phyloP scores from a whole-genome alignment of 2,329 filamentous ascomycete genomes.

The Endocalyx cinctus region DNA sequence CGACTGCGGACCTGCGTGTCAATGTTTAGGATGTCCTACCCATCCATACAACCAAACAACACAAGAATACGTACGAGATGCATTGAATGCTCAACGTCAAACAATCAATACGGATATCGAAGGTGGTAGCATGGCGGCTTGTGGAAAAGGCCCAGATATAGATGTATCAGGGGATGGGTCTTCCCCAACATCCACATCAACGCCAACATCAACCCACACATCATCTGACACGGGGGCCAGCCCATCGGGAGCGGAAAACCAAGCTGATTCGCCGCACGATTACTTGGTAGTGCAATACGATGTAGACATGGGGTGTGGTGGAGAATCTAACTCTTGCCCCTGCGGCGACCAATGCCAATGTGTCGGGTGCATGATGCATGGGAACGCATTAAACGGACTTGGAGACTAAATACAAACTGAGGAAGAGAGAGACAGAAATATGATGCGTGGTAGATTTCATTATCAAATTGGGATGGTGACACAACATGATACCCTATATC shows the following conservation, averaged over 20 bases:
- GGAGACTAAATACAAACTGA: too few species aligned
- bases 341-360: conserved; percentile 58
- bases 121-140: too few species aligned
- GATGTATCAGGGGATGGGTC: too few species aligned
- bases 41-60: conserved; percentile 66
- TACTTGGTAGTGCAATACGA: conserved; percentile 58
- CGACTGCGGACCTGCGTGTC: conserved; percentile 60
- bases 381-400: conserved; percentile 12
- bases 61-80: conserved; percentile 33
- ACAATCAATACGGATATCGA: background rate
- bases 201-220: conserved; percentile 19
- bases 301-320: conserved; percentile 42
- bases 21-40: conserved; percentile 63
- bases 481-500: too few species aligned
- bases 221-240: conserved; percentile 28
- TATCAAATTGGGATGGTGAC: too few species aligned
- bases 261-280: conserved; percentile 35
- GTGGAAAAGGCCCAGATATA: too few species aligned
- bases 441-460: too few species aligned
- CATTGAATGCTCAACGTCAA: conserved; percentile 6
- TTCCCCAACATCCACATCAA: too few species aligned
- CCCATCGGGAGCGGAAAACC: conserved; percentile 6
- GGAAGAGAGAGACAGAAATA: too few species aligned
- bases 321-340: conserved; percentile 46
- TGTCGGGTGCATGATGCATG: conserved; percentile 52